Percentiles rank a stretch among this genome's conserved stretches.
These are phyloP conservation scores for Penicillium sp. DNA, from an alignment of 2,329 filamentous ascomycete genomes.

Conservation along the genomic window DNA sequence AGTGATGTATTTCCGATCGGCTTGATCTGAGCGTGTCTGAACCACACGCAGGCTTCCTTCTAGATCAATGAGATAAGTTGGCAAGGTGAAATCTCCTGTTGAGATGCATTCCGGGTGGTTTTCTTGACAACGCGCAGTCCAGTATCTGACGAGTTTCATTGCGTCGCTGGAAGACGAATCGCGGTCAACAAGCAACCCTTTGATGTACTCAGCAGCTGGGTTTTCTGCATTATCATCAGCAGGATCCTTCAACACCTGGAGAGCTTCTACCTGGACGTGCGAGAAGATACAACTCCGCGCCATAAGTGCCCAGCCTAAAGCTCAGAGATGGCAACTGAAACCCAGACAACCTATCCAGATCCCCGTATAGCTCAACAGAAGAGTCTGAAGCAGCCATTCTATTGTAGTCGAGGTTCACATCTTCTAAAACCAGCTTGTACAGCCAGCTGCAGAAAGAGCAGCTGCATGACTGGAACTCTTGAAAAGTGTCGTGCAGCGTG, in stretches of 20 bases:
- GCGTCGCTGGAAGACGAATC: not conserved
- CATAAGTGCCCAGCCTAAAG: not conserved
- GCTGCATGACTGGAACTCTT: conserved; percentile 2
- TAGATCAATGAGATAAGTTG: conserved; percentile 6
- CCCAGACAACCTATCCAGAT: not conserved
- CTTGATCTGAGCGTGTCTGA: conserved; percentile 2
- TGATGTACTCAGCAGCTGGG: conserved; percentile 4
- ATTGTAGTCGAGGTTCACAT: not conserved
- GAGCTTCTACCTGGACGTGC: not conserved
- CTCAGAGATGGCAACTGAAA: not conserved
- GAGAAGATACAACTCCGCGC: not conserved
- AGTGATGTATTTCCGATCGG: conserved; percentile 4
- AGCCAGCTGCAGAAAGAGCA: conserved; percentile 7
- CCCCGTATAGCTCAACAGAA: conserved; percentile 3
- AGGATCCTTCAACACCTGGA: no score
- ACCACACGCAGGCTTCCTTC: not conserved
- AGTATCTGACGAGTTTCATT: not conserved
- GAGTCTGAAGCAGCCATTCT: not conserved
- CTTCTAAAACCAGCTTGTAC: not conserved
- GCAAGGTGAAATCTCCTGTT: not conserved
- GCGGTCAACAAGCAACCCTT: not conserved
- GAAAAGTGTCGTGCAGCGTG: conserved; percentile 1
- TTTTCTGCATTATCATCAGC: not conserved
- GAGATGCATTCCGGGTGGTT: not conserved
- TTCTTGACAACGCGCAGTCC: not conserved